Evolutionary conservation across 2,329 filamentous ascomycete species (phyloP).

Genomic region (Xylariaceae sp.): DNA sequence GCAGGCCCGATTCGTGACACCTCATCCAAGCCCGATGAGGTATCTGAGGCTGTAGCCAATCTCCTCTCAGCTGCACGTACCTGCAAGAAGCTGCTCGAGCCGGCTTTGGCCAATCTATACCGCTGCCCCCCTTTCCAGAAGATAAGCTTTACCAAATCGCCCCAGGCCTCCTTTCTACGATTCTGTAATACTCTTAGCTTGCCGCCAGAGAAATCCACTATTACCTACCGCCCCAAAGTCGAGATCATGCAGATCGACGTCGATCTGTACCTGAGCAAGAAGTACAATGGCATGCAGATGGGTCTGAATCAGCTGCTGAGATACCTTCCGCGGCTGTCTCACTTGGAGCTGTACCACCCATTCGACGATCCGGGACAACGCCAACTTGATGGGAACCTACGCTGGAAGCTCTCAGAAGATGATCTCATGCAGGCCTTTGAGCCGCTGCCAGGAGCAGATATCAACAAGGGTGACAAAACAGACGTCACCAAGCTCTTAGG

Average conservation of each 20-base stretch:
- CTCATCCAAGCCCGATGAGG: slow-evolving; percentile 36
- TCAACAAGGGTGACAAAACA: slow-evolving; percentile 33
- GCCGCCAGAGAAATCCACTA: slow-evolving; percentile 41
- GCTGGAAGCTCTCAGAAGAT: slow-evolving; percentile 61
- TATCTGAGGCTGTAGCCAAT: slow-evolving; percentile 35
- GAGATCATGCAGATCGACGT: slow-evolving; percentile 67
- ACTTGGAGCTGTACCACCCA: slow-evolving; percentile 68
- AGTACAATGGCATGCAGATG: slow-evolving; percentile 28
- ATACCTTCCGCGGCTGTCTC: slow-evolving; percentile 61
- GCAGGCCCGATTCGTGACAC: slow-evolving; percentile 51
- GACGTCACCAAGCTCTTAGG: slow-evolving; percentile 38
- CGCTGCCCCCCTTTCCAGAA: slow-evolving; percentile 57
- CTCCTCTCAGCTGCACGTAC: slow-evolving; percentile 59
- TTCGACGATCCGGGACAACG: slow-evolving; percentile 66
- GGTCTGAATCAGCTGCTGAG: slow-evolving; percentile 56
- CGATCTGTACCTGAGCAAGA: slow-evolving; percentile 30
- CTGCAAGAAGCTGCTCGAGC: slow-evolving; percentile 64
- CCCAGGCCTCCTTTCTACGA: slow-evolving; percentile 41
- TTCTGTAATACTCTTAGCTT: slow-evolving; percentile 41
- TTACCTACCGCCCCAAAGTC: slow-evolving; percentile 69
- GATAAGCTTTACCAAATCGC: slow-evolving; percentile 37
- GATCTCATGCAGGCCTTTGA: slow-evolving; percentile 62
- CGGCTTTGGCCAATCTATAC: slow-evolving; percentile 71
- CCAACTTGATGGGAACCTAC: slow-evolving; percentile 48
- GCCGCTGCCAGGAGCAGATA: slow-evolving; percentile 37